Conservation (phyloP, 164 flowering plant species). For the Houttuynia cordata region DNA sequence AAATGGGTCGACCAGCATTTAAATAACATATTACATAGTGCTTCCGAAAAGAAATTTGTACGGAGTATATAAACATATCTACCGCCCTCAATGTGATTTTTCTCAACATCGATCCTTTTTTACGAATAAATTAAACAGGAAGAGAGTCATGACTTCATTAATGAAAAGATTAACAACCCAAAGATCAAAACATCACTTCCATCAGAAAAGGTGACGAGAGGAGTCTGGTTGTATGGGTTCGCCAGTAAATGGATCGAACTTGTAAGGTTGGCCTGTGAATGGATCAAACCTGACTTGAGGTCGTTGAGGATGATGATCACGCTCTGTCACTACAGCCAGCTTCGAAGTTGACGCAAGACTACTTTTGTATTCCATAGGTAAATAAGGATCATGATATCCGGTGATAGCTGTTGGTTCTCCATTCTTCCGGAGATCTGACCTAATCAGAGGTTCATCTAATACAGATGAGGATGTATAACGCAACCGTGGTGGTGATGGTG, state of each 20-base stretch:
- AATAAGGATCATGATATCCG: not conserved
- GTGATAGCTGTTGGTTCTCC: not conserved
- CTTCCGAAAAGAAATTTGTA: too few relatives aligned
- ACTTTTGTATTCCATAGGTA: not conserved
- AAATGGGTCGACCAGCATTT: too few relatives aligned
- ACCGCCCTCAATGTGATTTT: too few relatives aligned
- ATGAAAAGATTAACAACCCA: too few relatives aligned
- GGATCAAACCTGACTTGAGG: constrained; percentile 11
- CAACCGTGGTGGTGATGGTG: not conserved
- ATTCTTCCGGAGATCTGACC: not conserved
- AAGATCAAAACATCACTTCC: not conserved
- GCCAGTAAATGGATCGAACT: constrained; percentile 14
- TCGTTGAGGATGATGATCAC: constrained; percentile 2
- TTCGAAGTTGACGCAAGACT: not conserved
- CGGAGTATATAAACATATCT: too few relatives aligned
- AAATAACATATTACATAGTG: too few relatives aligned
- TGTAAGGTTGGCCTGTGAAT: constrained; percentile 10
- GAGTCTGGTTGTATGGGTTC: constrained; percentile 7
- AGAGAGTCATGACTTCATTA: too few relatives aligned
- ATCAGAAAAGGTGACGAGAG: not conserved
- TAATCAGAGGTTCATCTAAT: constrained; percentile 1
- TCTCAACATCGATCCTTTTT: too few relatives aligned
- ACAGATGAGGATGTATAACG: constrained; percentile 1
- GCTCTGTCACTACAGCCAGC: not conserved
- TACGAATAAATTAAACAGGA: too few relatives aligned